Conservation (phyloP, 2,329 filamentous ascomycete genomes). For the Calonectria honghensis region DNA sequence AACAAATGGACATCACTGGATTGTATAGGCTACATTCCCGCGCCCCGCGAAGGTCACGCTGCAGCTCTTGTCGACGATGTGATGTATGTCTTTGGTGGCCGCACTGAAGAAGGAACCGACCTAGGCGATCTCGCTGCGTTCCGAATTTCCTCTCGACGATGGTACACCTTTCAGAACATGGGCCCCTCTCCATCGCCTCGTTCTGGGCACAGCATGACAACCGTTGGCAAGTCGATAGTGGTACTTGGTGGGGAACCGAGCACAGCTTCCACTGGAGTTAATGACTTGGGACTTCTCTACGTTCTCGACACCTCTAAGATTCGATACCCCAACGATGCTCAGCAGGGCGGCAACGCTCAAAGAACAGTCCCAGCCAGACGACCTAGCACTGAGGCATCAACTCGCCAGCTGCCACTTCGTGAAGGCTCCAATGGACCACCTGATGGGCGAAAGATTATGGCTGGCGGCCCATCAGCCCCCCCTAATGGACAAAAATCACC, state of each 20-base stretch:
- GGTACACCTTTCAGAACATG: constrained; percentile 99
- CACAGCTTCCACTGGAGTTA: constrained; percentile 85
- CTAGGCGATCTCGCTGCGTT: constrained; percentile 93
- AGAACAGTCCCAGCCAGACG: constrained; percentile 64
- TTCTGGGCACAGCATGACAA: constrained; percentile 98
- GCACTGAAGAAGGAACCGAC: constrained; percentile 94
- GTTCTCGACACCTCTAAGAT: constrained; percentile 97
- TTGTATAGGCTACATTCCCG: constrained; percentile 98
- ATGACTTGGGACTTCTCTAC: constrained; percentile 92
- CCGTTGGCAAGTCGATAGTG: constrained; percentile 92
- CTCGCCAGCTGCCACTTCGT: constrained; percentile 65
- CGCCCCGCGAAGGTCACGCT: constrained; percentile 94
- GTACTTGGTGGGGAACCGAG: constrained; percentile 96
- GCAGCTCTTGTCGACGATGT: constrained; percentile 96
- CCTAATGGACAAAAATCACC: constrained; percentile 65
- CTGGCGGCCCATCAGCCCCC: constrained; percentile 50
- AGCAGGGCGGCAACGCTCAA: constrained; percentile 58
- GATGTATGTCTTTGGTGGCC: constrained; percentile 99
- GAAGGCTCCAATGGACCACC: constrained; percentile 72
- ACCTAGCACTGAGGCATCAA: constrained; percentile 64
- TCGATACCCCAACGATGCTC: constrained; percentile 89
- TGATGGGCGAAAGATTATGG: constrained; percentile 70
- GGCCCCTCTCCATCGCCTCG: constrained; percentile 94
- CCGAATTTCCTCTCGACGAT: constrained; percentile 84
- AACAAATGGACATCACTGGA: constrained; percentile 93